Evolutionary conservation across 2,329 filamentous ascomycete species (phyloP).

Genomic region (Phialophora macrospora): DNA sequence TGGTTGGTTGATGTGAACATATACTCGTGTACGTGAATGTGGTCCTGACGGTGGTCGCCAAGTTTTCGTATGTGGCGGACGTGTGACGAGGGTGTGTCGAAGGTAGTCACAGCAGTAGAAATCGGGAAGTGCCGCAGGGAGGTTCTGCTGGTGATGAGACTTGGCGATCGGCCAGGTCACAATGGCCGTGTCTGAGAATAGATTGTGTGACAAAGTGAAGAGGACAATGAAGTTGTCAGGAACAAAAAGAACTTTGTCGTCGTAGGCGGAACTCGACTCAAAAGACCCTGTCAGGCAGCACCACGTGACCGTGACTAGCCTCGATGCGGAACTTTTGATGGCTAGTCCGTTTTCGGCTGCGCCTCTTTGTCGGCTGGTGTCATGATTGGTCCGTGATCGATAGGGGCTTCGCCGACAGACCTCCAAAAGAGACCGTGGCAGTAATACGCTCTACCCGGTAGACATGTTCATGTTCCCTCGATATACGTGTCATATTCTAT

Average conservation of each 20-base stretch:
- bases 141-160: neutral
- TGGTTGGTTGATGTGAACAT: neutral
- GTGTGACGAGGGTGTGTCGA: neutral
- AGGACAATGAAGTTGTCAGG: neutral
- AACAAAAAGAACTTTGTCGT: slow-evolving; percentile 14
- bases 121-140: neutral
- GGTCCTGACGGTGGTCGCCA: neutral
- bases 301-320: neutral
- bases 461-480: neutral
- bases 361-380: neutral
- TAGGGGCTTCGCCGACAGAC: neutral
- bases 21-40: neutral
- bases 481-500: slow-evolving; percentile 16
- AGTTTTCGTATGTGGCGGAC: slow-evolving; percentile 2
- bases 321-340: neutral
- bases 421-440: no score
- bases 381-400: neutral
- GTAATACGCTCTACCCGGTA: neutral
- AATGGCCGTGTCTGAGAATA: slow-evolving; percentile 4
- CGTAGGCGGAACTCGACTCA: neutral
- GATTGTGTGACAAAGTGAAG: slow-evolving; percentile 1
- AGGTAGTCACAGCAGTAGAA: neutral
- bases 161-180: neutral
- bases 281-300: slow-evolving; percentile 1
- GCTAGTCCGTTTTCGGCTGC: neutral